Evolutionary conservation across 192 early-diverging fungal species (phyloP).

Genomic region (Lobulomyces angularis): DNA sequence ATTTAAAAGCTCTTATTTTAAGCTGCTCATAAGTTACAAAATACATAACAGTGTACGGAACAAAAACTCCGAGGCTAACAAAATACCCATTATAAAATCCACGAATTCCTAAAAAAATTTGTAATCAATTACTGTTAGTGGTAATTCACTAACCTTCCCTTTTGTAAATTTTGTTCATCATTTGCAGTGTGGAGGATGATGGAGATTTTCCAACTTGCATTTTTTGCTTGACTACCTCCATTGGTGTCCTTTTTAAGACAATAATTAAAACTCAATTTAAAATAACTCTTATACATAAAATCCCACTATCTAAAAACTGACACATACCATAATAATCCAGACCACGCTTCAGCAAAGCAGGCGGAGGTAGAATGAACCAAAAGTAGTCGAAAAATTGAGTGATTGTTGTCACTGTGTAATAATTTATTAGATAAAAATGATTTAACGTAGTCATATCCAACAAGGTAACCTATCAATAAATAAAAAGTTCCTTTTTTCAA

Average conservation of each 20-base stretch:
- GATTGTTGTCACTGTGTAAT: too few relatives aligned
- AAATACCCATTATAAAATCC: slow-evolving; percentile 67
- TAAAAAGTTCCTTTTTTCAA: too few relatives aligned
- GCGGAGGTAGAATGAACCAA: slow-evolving; percentile 47
- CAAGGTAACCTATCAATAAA: slow-evolving; percentile 56
- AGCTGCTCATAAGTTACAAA: slow-evolving; percentile 57
- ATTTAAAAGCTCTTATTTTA: too few relatives aligned
- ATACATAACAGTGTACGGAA: slow-evolving; percentile 60
- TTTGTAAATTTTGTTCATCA: too few relatives aligned
- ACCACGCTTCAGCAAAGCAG: slow-evolving; percentile 45
- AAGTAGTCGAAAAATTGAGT: too few relatives aligned
- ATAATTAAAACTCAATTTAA: background rate
- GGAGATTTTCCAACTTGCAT: slow-evolving; percentile 38
- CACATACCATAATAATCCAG: slow-evolving; percentile 48
- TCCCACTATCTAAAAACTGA: too few relatives aligned
- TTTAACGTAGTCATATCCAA: slow-evolving; percentile 57
- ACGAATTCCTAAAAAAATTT: slow-evolving; percentile 43
- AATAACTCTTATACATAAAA: too few relatives aligned
- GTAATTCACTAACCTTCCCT: too few relatives aligned
- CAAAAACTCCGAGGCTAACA: slow-evolving; percentile 59
- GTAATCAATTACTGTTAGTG: too few relatives aligned
- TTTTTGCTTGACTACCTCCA: slow-evolving; percentile 72
- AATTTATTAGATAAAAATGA: slow-evolving; percentile 14
- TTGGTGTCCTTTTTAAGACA: slow-evolving; percentile 46
- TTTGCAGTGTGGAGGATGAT: slow-evolving; percentile 1